A percentile compares a stretch with the other conserved stretches of the same genome.
Conservation (phyloP, 2,329 filamentous ascomycete species). For the Cercospora sp. region DNA sequence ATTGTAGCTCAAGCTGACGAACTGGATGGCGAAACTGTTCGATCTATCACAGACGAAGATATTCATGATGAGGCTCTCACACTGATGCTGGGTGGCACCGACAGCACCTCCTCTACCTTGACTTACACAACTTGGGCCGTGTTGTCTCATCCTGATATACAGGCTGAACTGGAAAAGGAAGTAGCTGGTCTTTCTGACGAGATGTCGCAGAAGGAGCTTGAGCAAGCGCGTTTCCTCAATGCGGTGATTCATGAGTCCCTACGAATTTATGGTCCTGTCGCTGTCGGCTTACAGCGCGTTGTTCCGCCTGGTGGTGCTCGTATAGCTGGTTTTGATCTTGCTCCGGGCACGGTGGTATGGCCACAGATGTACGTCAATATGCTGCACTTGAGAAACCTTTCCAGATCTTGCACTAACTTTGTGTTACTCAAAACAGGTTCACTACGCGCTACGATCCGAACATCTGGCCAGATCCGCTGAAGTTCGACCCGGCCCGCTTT, state of each 20-base stretch:
- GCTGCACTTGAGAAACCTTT: too few relatives aligned
- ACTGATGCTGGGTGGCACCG: constrained; percentile 33
- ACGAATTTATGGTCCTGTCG: constrained; percentile 40
- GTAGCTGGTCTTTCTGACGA: constrained; percentile 23
- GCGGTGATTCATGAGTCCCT: constrained; percentile 45
- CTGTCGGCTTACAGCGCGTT: constrained; percentile 41
- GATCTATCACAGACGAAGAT: constrained; percentile 29
- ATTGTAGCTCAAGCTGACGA: constrained; percentile 26
- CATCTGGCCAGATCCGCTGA: constrained; percentile 22
- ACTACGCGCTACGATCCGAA: constrained; percentile 23
- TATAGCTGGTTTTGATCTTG: constrained; percentile 23
- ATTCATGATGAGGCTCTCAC: constrained; percentile 30
- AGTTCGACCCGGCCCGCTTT: constrained; percentile 22
- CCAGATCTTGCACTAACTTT: too few relatives aligned
- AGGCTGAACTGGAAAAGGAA: constrained; percentile 28
- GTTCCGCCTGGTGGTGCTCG: constrained; percentile 39
- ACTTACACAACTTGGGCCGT: constrained; percentile 35
- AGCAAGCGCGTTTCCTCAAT: constrained; percentile 38
- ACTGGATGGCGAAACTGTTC: constrained; percentile 16
- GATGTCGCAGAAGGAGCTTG: constrained; percentile 34
- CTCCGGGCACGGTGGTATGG: constrained; percentile 23
- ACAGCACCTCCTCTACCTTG: constrained; percentile 34
- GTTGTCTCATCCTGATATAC: constrained; percentile 28
- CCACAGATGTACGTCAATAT: constrained; percentile 21
- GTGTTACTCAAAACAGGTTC: constrained; percentile 18